Evolutionary conservation across 2,329 filamentous ascomycete genomes (phyloP).

Genomic region (Sarocladium brachiariae): DNA sequence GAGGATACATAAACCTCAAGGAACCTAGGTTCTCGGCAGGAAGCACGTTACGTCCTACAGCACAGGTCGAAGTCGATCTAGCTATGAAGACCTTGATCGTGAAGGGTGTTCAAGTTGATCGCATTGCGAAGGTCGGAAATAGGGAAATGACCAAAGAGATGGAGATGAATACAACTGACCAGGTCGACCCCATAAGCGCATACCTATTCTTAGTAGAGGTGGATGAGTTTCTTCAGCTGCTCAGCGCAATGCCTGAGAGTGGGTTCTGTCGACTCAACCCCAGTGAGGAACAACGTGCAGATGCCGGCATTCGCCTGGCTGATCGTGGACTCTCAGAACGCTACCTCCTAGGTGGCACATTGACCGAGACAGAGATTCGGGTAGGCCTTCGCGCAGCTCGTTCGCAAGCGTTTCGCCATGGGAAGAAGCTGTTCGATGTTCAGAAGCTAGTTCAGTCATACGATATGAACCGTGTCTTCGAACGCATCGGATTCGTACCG

Average conservation of each 20-base stretch:
- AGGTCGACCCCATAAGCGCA: conserved; percentile 18
- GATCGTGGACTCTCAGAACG: conserved; percentile 1
- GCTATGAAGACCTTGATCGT: conserved; percentile 12
- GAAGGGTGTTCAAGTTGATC: conserved; percentile 18
- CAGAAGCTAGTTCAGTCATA: conserved; percentile 12
- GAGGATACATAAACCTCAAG: conserved; percentile 18
- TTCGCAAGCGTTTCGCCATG: conserved; percentile 8
- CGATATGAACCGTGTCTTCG: conserved; percentile 17
- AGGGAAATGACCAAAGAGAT: conserved; percentile 10
- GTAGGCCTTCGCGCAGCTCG: not conserved
- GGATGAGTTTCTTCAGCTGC: conserved; percentile 14
- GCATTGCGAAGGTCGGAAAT: conserved; percentile 16
- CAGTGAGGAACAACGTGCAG: not conserved
- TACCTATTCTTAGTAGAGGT: conserved; percentile 21
- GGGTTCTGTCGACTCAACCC: not conserved
- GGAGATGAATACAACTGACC: not conserved
- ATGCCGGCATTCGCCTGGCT: not conserved
- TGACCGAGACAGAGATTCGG: not conserved
- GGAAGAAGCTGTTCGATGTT: conserved; percentile 13
- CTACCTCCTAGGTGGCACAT: not conserved
- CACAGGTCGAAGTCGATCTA: conserved; percentile 10
- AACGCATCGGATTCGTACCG: conserved; percentile 16
- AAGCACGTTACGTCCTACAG: not conserved
- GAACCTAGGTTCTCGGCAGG: conserved; percentile 20
- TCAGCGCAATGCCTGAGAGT: not conserved